Base-by-base conservation (phyloP, 352 stramenopile genomes). In the Pythium brachiatum region DNA sequence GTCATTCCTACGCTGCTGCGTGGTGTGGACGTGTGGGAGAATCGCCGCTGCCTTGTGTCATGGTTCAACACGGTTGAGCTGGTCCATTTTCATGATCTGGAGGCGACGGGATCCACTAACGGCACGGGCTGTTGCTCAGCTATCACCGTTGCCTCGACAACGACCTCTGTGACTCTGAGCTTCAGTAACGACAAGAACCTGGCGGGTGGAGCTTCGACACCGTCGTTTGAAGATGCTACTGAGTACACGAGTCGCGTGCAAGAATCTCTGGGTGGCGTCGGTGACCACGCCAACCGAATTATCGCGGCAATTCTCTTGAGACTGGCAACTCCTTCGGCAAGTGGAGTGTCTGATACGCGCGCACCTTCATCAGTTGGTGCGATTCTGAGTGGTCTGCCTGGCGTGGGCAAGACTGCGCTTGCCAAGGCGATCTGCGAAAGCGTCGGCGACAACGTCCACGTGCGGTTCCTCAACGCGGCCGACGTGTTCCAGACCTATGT, bases 401-500 rank as follows among this genome's bases (percentile, higher is more conserved):
- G 84, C 31, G 72, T 88, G 20, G 86, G 86, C 46, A 95, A 95
- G 59, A 92, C 84, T 0, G 64, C 57, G 3, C 57, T 95, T 18
- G 69, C 72, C 11, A 84, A 78, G 38, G 69, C 55, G 0, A 66
- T 90, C 32, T 81, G 69, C 38, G 69, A 75, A 15, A 54, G 25
- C n/a, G 4, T 69, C 13, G 59, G 41, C 29, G 32, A 88, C 6
- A 62, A 63, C 5, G 73, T 92, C 38, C 67, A 68, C 5, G 62
- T 75, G 13, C 69, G 71, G 26, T 88, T 82, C 23, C 39, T 95
- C 18, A 76, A 86, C 46, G 97, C 93, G 3, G 89, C 95, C 0
- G 95, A 98, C 68, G 88, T 99, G 26, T 98, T 98, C 60, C 90
- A 95, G 34, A 98, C 97, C 46, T 86, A 83, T 44, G 89, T 96